Conservation (phyloP, 495 filamentous ascomycete genomes). For the Lichenothelia convexa region DNA sequence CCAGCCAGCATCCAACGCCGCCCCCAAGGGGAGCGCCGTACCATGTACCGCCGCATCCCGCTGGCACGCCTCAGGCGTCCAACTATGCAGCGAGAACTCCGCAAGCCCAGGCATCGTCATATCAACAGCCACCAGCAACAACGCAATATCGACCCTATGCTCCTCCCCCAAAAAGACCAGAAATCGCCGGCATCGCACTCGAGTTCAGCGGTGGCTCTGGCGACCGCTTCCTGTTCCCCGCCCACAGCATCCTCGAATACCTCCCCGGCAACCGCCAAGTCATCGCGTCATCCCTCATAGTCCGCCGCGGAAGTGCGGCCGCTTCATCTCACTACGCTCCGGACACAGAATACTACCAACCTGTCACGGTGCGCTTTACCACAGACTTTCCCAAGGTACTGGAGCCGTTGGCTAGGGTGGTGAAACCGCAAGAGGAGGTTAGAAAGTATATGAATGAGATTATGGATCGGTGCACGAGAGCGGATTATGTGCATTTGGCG, state of each 20-base stretch:
- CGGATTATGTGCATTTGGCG: conserved; percentile 17
- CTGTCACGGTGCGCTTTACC: conserved; percentile 64
- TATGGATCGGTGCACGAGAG: conserved; percentile 22
- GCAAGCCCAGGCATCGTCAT: conserved; percentile 4
- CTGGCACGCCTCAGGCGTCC: conserved; percentile 8
- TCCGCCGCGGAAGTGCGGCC: conserved; percentile 14
- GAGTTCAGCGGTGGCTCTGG: conserved; percentile 63
- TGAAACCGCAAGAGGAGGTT: conserved; percentile 62
- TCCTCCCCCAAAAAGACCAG: conserved; percentile 30
- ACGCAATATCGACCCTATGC: no score
- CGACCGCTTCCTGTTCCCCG: conserved; percentile 80
- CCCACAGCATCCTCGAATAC: conserved; percentile 66
- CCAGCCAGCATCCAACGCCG: conserved; percentile 3
- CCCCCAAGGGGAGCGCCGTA: conserved; percentile 14
- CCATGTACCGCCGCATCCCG: conserved; percentile 10
- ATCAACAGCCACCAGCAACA: conserved; percentile 1
- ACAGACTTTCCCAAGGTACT: conserved; percentile 43
- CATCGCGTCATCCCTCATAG: conserved; percentile 47
- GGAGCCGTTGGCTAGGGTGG: conserved; percentile 57
- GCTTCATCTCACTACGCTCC: conserved; percentile 10
- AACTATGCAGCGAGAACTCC: background rate
- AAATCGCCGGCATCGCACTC: conserved; percentile 59
- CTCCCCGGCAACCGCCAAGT: conserved; percentile 27
- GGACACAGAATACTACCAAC: conserved; percentile 68
- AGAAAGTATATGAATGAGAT: conserved; percentile 41